Evolutionary conservation across 2,329 filamentous ascomycete species (phyloP).

Genomic region (Metarhizium brunneum): DNA sequence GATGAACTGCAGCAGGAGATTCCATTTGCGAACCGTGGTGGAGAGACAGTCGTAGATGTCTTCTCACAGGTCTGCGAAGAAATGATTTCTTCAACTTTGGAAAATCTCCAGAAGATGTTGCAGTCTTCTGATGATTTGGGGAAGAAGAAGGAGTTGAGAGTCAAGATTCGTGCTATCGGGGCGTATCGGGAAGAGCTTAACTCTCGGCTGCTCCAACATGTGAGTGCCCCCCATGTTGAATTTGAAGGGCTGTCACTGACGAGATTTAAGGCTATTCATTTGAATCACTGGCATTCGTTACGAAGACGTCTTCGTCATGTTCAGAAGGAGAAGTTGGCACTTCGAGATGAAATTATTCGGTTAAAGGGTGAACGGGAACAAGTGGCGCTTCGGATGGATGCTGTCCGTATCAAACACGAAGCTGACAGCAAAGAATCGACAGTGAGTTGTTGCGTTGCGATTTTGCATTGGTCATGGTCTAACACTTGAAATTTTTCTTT

Average conservation of each 20-base stretch:
- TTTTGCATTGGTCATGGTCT: not conserved
- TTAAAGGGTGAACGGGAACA: slow-evolving; percentile 52
- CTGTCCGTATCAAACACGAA: slow-evolving; percentile 51
- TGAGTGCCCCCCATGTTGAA: slow-evolving; percentile 24
- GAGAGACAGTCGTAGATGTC: slow-evolving; percentile 55
- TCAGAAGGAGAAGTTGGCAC: slow-evolving; percentile 45
- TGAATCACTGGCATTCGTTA: slow-evolving; percentile 50
- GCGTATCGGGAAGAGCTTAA: slow-evolving; percentile 49
- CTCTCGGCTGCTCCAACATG: slow-evolving; percentile 48
- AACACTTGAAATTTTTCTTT: too few species aligned
- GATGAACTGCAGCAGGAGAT: slow-evolving; percentile 42
- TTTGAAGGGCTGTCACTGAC: not conserved
- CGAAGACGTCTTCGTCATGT: slow-evolving; percentile 47
- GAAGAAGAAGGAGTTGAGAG: slow-evolving; percentile 42
- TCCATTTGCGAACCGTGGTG: slow-evolving; percentile 41
- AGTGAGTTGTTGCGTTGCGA: slow-evolving; percentile 25
- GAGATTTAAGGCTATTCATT: slow-evolving; percentile 39
- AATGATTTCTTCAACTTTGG: slow-evolving; percentile 41
- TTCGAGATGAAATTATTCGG: slow-evolving; percentile 52
- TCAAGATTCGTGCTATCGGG: slow-evolving; percentile 47
- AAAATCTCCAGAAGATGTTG: slow-evolving; percentile 33
- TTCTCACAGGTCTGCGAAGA: slow-evolving; percentile 53
- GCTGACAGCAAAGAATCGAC: slow-evolving; percentile 40
- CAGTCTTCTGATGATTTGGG: slow-evolving; percentile 31
- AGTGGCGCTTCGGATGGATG: slow-evolving; percentile 53